A percentile compares a stretch with the other conserved stretches of the same genome.
Evolutionary conservation across 768 basidiomycete genomes (phyloP).

Genomic region (Megacollybia marginata): DNA sequence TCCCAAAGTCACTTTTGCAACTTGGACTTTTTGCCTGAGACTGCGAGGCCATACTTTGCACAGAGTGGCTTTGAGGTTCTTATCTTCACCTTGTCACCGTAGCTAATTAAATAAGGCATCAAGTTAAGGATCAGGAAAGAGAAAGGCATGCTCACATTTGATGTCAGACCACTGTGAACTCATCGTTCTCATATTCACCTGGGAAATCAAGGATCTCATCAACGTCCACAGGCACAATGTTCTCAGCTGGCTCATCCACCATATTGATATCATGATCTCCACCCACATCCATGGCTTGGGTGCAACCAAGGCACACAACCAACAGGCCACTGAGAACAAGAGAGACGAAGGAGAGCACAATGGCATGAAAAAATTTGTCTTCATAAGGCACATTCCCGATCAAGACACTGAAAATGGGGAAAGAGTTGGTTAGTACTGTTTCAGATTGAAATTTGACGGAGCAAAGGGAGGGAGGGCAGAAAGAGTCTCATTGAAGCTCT

Average conservation of each 20-base stretch:
- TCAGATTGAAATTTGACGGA: no score
- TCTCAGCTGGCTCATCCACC: not conserved
- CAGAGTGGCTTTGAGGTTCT: not conserved
- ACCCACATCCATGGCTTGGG: no score
- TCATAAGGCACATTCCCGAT: not conserved
- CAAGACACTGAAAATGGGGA: no score
- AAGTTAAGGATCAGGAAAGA: no score
- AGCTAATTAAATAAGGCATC: no score
- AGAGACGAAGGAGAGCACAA: not conserved
- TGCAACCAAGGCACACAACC: not conserved
- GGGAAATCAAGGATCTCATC: constrained; percentile 1
- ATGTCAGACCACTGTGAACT: not conserved
- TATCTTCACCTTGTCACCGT: not conserved
- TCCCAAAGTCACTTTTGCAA: constrained; percentile 5
- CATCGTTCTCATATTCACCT: not conserved
- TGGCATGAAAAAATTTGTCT: not conserved
- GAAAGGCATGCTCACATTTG: constrained; percentile 1
- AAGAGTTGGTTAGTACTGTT: no score
- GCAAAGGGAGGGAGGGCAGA: no score
- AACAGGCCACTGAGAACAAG: not conserved
- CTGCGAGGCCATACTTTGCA: not conserved
- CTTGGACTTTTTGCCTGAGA: constrained; percentile 1
- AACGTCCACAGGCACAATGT: not conserved
- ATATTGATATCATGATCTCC: not conserved
- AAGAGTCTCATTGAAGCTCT: no score